Evolutionary conservation across 345 rosid genomes (phyloP).

Genomic region (Linum lewisii): DNA sequence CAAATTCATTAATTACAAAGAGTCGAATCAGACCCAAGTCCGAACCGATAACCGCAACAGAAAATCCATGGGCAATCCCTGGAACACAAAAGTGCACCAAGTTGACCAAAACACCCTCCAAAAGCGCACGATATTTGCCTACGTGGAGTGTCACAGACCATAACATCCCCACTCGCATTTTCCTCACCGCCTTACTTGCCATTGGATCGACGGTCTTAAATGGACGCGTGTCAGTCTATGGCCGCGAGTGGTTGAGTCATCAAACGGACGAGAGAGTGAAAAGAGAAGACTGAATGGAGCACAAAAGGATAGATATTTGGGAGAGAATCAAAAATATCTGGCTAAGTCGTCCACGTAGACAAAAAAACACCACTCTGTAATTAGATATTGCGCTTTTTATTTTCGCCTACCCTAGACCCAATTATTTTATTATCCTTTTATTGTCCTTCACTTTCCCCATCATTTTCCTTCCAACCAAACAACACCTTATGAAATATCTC

Average conservation of each 20-base stretch:
- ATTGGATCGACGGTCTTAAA: neutral
- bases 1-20: too few relatives aligned
- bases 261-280: neutral
- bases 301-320: slow-evolving; percentile 34
- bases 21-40: too few relatives aligned
- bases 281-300: neutral
- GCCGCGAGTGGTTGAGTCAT: slow-evolving; percentile 9
- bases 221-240: slow-evolving; percentile 6
- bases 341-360: slow-evolving; percentile 73
- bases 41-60: too few relatives aligned
- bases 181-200: neutral
- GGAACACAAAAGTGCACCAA: neutral
- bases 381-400: slow-evolving; percentile 44
- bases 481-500: slow-evolving; percentile 21
- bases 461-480: slow-evolving; percentile 22
- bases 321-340: slow-evolving; percentile 74
- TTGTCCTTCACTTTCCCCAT: neutral
- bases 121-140: neutral
- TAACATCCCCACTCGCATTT: neutral
- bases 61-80: neutral
- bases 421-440: neutral
- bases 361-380: slow-evolving; percentile 42
- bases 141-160: slow-evolving; percentile 7
- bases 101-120: neutral
- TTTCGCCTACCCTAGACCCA: neutral